Evolutionary conservation across 2,329 filamentous ascomycete species (phyloP).

Genomic region (Simplicillium sp.): DNA sequence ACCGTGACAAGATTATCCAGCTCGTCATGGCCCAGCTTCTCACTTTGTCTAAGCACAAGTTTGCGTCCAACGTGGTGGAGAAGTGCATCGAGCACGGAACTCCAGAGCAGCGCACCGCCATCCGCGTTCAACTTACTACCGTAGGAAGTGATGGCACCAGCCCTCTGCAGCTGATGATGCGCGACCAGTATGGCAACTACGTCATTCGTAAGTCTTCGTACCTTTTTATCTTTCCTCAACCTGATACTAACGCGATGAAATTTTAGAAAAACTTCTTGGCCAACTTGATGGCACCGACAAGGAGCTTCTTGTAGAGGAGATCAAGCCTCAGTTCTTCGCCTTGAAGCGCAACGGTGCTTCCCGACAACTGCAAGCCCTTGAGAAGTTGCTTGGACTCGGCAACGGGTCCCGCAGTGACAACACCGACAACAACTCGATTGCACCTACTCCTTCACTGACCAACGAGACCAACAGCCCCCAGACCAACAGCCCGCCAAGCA

Average conservation of each 20-base stretch:
- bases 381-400: slow-evolving; percentile 19
- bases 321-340: slow-evolving; percentile 50
- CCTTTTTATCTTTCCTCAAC: slow-evolving; percentile 14
- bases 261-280: slow-evolving; percentile 67
- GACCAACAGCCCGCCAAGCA: slow-evolving; percentile 56
- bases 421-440: slow-evolving; percentile 39
- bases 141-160: slow-evolving; percentile 55
- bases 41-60: slow-evolving; percentile 83
- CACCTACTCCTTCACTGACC: slow-evolving; percentile 57
- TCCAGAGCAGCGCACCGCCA: slow-evolving; percentile 56
- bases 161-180: slow-evolving; percentile 69
- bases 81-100: slow-evolving; percentile 73
- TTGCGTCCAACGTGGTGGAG: slow-evolving; percentile 94
- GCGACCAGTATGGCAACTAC: slow-evolving; percentile 91
- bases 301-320: slow-evolving; percentile 49
- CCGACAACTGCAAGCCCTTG: slow-evolving; percentile 43
- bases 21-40: slow-evolving; percentile 66
- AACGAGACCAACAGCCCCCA: slow-evolving; percentile 62
- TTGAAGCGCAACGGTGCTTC: slow-evolving; percentile 56
- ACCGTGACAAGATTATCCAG: slow-evolving; percentile 62
- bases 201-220: slow-evolving; percentile 72
- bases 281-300: slow-evolving; percentile 52
- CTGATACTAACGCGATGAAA: slow-evolving; percentile 8
- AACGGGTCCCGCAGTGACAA: slow-evolving; percentile 4
- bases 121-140: slow-evolving; percentile 54